A percentile compares a stretch with the other conserved stretches of the same genome.
Evolutionary conservation across 2,329 filamentous ascomycete genomes (phyloP).

Genomic region (Colletotrichum paranaense): DNA sequence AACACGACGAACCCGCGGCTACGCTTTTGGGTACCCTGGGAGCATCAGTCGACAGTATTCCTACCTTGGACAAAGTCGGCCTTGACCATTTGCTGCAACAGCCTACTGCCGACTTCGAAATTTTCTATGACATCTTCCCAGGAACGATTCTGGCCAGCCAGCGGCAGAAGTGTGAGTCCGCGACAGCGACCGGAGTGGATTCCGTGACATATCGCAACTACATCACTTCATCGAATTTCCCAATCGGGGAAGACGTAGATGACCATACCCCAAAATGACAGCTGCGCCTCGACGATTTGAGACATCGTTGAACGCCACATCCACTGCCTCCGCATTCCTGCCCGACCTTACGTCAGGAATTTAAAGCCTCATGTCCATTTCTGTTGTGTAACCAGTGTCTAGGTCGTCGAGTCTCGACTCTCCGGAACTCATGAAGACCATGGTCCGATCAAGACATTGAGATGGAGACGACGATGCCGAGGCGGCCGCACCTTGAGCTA

Average conservation of each 20-base stretch:
- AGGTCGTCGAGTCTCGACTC: background rate
- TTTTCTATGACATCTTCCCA: too few relatives aligned
- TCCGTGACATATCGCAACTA: background rate
- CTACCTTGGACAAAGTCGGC: too few relatives aligned
- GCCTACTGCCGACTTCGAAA: too few relatives aligned
- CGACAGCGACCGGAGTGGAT: background rate
- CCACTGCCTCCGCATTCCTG: background rate
- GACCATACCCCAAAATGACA: background rate
- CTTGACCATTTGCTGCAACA: too few relatives aligned
- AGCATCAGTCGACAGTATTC: too few relatives aligned
- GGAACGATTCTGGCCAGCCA: too few relatives aligned
- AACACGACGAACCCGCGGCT: too few relatives aligned
- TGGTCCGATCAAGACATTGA: background rate
- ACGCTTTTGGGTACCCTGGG: too few relatives aligned
- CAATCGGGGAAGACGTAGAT: background rate
- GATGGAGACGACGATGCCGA: background rate
- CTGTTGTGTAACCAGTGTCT: background rate
- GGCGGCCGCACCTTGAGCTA: slow-evolving; percentile 24
- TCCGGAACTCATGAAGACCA: too few relatives aligned
- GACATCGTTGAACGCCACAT: slow-evolving; percentile 21
- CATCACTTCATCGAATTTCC: background rate
- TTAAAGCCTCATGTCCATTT: background rate
- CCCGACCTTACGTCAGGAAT: background rate
- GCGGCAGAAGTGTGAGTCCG: background rate
- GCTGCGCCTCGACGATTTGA: slow-evolving; percentile 14